Percentiles rank a stretch among this genome's conserved stretches.
Evolutionary conservation across 495 filamentous ascomycete species (phyloP).

Genomic region (Chaetomium cochliodes): DNA sequence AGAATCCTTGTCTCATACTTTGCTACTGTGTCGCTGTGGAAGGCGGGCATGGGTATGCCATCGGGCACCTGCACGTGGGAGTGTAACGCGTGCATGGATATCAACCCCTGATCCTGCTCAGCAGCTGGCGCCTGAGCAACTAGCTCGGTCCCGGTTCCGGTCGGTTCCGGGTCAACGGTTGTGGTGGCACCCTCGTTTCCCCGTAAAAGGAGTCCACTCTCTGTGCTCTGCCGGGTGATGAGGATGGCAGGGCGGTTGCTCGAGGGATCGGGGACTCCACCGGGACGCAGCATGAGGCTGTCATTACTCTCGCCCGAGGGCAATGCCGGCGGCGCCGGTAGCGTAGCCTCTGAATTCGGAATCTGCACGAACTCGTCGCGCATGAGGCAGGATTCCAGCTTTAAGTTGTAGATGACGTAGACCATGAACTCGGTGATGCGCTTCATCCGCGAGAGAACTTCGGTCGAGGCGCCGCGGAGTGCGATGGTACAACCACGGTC

Average conservation of each 20-base stretch:
- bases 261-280: not conserved
- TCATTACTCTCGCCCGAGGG: conserved; percentile 24
- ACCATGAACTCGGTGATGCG: conserved; percentile 97
- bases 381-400: conserved; percentile 94
- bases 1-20: conserved; percentile 88
- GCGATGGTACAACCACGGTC: conserved; percentile 96
- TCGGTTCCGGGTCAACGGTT: conserved; percentile 10
- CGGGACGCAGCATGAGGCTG: conserved; percentile 12
- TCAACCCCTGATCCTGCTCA: conserved; percentile 33
- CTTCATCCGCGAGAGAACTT: conserved; percentile 75
- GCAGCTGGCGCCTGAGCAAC: conserved; percentile 4
- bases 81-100: conserved; percentile 50
- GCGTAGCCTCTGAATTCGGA: conserved; percentile 57
- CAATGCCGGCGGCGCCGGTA: conserved; percentile 13
- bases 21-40: conserved; percentile 90
- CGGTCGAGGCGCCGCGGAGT: conserved; percentile 74
- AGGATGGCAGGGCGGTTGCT: conserved; percentile 22
- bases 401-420: conserved; percentile 97
- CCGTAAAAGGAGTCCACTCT: conserved; percentile 26
- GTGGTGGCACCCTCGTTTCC: conserved; percentile 2
- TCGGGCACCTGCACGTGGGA: conserved; percentile 62
- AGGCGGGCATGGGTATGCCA: conserved; percentile 84
- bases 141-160: conserved; percentile 13
- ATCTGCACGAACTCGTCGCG: conserved; percentile 91
- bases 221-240: conserved; percentile 30